Conservation (phyloP, 192 early-diverging fungal genomes). For the Podila epicladia region DNA sequence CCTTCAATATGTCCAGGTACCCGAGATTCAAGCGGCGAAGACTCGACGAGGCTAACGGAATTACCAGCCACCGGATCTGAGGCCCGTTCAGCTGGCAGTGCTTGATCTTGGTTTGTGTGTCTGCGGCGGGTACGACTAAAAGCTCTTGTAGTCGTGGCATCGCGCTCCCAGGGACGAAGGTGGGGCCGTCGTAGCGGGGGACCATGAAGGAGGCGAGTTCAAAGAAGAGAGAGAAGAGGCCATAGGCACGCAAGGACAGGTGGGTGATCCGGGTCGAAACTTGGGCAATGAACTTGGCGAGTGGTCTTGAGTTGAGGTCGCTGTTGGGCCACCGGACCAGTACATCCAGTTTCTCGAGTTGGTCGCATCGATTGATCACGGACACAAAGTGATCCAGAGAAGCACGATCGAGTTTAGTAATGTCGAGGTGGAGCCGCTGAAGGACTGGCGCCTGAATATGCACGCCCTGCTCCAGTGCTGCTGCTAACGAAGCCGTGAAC, state of each 20-base stretch:
- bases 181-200: background rate
- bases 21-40: background rate
- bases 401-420: conserved; percentile 10
- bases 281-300: background rate
- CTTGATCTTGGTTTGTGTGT: conserved; percentile 1
- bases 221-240: background rate
- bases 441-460: background rate
- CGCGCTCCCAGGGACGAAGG: background rate
- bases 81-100: background rate
- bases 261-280: background rate
- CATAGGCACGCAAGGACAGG: background rate
- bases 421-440: conserved; percentile 8
- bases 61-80: background rate
- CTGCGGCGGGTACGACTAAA: background rate
- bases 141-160: background rate
- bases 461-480: conserved; percentile 1
- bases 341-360: conserved; percentile 2
- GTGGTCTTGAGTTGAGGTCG: conserved; percentile 1
- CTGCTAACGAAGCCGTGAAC: conserved; percentile 1
- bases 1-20: background rate
- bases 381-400: conserved; percentile 3
- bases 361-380: conserved; percentile 1
- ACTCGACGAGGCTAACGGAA: background rate
- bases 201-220: background rate
- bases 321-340: background rate